Evolutionary conservation across 768 basidiomycete species (phyloP).

Genomic region (Boletellus emodensis): DNA sequence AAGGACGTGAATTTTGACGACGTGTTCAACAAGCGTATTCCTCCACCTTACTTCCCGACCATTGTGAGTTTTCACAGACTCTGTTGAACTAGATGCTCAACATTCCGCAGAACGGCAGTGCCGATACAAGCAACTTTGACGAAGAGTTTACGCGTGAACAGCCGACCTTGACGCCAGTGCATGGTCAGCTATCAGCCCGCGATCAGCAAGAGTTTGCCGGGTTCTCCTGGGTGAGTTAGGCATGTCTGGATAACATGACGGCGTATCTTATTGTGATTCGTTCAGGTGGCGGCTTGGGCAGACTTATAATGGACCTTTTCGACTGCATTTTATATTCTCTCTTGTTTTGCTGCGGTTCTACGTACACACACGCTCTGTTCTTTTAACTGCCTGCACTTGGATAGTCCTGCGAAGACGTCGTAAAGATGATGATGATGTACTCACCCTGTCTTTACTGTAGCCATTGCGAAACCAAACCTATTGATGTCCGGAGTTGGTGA

Average conservation of each 20-base stretch:
- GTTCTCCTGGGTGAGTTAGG: conserved; percentile 78
- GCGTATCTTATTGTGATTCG: background rate
- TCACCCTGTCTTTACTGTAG: conserved; percentile 12
- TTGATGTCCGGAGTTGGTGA: conserved; percentile 33
- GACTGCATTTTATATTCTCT: conserved; percentile 25
- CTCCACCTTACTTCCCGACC: conserved; percentile 94
- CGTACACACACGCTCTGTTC: conserved; percentile 25
- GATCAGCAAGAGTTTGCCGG: conserved; percentile 97
- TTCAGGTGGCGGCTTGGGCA: conserved; percentile 50
- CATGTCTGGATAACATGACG: background rate
- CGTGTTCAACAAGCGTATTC: conserved; percentile 94
- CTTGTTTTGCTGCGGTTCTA: conserved; percentile 34
- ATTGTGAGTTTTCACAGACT: conserved; percentile 57
- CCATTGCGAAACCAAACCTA: conserved; percentile 1
- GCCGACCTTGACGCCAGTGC: conserved; percentile 95
- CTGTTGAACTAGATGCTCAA: conserved; percentile 5
- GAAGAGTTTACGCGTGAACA: conserved; percentile 96
- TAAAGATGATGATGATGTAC: conserved; percentile 19
- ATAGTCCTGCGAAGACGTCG: conserved; percentile 29
- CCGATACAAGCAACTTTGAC: conserved; percentile 92
- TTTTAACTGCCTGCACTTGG: conserved; percentile 35
- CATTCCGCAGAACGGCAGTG: conserved; percentile 62
- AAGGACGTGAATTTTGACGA: conserved; percentile 97
- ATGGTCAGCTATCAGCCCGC: conserved; percentile 82
- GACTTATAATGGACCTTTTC: conserved; percentile 40